Evolutionary conservation across 257 asterid species (phyloP), one percentile per base, ranked within the genome.

Genomic region (Euphrasia confusa): DNA sequence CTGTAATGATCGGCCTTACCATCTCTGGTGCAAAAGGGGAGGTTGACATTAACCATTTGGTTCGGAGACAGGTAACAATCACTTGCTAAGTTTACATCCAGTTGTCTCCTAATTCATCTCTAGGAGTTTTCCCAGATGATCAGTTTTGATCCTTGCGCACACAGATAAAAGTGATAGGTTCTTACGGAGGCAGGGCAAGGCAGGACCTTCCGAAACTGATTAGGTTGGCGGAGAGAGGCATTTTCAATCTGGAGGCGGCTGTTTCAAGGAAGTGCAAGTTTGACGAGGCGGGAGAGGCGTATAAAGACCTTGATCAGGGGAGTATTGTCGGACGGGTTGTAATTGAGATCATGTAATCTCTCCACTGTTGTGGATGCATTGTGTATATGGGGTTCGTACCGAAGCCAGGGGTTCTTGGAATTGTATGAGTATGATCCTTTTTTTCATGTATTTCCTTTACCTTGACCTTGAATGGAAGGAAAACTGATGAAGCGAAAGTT

Each of bases 1-100:
- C 99, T 67, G 97, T 92, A 49, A 92, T 89, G 99, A 92, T 92
- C 61, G 99, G 99, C 65, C 99, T 92, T 42, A 78, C 99, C 1
- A 81, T 79, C 68, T 68, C 96, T 64, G 96, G 96, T 59, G 83
- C 90, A 52, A 86, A 87, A 73, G 99, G 99, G 37, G 99, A 92
- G 83, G 80, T 92, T 39, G 99, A 92, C 58, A 92, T 92, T 40
- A 92, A 89, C 76, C 99, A 84, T 73, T 74, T 92, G 82, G 99
- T 92, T 75, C 97, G 99, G 14, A 80, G 94, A 71, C 97, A 88
- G 98, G 98, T 91, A 32, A 2, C 24, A 75, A 21, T 32, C 18
- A 17, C 13, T 30, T 14, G 39, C 35, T 53, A 24, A 73, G 21
- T 49, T 49, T 17, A 6, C 4, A 7, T 49, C 9, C 14, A 24